A percentile compares a stretch with the other conserved stretches of the same genome.
Evolutionary conservation across 331 rosid genomes (phyloP).

Genomic region (Telfairia occidentalis): DNA sequence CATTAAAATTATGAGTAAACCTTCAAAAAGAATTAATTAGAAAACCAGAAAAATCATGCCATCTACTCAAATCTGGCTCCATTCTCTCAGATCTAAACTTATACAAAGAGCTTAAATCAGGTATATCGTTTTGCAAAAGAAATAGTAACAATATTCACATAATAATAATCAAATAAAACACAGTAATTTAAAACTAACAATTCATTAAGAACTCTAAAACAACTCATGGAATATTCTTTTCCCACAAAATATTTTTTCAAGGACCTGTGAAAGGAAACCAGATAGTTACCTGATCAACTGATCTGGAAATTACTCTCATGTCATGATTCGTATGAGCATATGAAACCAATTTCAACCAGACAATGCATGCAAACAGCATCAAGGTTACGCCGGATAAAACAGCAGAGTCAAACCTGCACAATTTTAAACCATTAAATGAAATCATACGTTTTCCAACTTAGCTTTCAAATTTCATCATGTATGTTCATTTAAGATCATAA

Average conservation of each 20-base stretch:
- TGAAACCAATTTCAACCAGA: conserved; percentile 86
- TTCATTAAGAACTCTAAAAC: background rate
- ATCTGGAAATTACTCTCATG: conserved; percentile 42
- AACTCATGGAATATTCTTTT: background rate
- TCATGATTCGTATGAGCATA: conserved; percentile 80
- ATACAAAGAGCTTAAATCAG: background rate
- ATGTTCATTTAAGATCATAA: background rate
- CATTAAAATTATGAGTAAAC: background rate
- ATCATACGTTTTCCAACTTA: background rate
- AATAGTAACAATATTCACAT: background rate
- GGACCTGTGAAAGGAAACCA: conserved; percentile 1
- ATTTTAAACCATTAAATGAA: background rate
- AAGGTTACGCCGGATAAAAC: conserved; percentile 64
- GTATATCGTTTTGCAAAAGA: background rate
- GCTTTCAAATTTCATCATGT: background rate
- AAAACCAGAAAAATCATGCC: background rate
- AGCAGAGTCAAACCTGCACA: conserved; percentile 77
- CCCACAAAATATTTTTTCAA: background rate
- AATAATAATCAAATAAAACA: background rate
- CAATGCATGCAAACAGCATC: conserved; percentile 77
- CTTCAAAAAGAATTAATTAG: background rate
- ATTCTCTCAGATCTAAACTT: background rate
- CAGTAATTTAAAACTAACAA: background rate
- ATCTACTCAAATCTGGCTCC: background rate
- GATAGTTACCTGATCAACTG: conserved; percentile 53